Evolutionary conservation across 805 yeast species (phyloP), one percentile per base, ranked within the genome.

Genomic region (Yarrowia phangngaensis): DNA sequence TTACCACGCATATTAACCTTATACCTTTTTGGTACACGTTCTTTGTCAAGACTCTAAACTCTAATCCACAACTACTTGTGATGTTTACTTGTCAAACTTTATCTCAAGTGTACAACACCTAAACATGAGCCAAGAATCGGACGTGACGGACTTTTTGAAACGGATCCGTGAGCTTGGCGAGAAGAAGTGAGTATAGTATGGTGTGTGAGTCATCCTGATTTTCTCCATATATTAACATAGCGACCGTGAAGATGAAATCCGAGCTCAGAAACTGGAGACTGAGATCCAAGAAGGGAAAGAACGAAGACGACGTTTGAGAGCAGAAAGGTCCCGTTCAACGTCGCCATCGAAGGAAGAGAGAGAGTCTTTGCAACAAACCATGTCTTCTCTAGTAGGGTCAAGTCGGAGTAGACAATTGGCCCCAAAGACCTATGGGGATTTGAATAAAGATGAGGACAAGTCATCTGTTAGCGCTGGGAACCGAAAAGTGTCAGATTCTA

Each of bases 231-330:
- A 24, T 26, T 23, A 45, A 38, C 38, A 11, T 26, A 56, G 60
- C 9, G 55, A 56, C 26, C 58, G 59, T 12, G 64, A 61, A 45
- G 64, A 61, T 51, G 63, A 60, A 26, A 49, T 57, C 13, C 57
- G 64, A 17, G 60, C 64, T 11, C 54, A 55, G 35, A 55, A 57
- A 30, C 51, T 61, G 45, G 64, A 61, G 32, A 52, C 52, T 20
- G 63, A 60, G 33, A 60, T 61, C 20, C 52, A 53, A 26, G 63
- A 56, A n/a, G 63, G 64, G 20, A 46, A 64, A 20, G 53, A 52
- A 27, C 33, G 62, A 8, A 51, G 64, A 13, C 51, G 56, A 36
- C 61, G 60, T 4, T 33, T 59, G 20, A 51, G 63, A 16, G 61
- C 51, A 5, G 38, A 48, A 13, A 27, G 52, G 16, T 43, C 58